Conservation (phyloP, 768 basidiomycete species). For the Psilocybe cyanescens region DNA sequence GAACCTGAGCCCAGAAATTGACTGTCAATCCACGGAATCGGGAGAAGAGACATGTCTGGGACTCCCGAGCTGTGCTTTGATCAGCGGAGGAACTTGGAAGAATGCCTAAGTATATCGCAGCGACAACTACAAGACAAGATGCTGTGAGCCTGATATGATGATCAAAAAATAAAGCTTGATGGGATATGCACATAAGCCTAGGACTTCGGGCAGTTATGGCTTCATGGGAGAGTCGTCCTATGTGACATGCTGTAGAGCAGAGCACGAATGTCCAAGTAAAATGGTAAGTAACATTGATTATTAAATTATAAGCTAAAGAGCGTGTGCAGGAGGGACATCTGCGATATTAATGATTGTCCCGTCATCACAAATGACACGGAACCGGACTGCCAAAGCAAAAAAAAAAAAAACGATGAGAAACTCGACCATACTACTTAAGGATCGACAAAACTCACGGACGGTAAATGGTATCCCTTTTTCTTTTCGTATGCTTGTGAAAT, state of each 20-base stretch:
- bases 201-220: not conserved
- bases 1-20: not conserved
- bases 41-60: not conserved
- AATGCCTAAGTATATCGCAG: not conserved
- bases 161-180: not conserved
- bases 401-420: not conserved
- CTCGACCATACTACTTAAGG: not conserved
- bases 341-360: conserved; percentile 50
- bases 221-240: not conserved
- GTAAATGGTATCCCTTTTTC: conserved; percentile 73
- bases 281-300: not conserved
- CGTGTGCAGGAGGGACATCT: conserved; percentile 32
- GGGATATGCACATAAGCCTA: not conserved
- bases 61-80: not conserved
- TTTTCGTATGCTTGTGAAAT: conserved; percentile 83
- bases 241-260: not conserved
- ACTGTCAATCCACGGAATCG: not conserved
- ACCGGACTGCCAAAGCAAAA: conserved; percentile 50
- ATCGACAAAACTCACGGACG: conserved; percentile 54
- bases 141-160: not conserved
- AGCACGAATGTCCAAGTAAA: not conserved
- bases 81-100: not conserved
- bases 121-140: not conserved
- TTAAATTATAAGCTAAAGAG: conserved; percentile 8
- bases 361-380: conserved; percentile 68